Evolutionary conservation across 208 protist species (phyloP).

Genomic region (Trypanosoma avium): DNA sequence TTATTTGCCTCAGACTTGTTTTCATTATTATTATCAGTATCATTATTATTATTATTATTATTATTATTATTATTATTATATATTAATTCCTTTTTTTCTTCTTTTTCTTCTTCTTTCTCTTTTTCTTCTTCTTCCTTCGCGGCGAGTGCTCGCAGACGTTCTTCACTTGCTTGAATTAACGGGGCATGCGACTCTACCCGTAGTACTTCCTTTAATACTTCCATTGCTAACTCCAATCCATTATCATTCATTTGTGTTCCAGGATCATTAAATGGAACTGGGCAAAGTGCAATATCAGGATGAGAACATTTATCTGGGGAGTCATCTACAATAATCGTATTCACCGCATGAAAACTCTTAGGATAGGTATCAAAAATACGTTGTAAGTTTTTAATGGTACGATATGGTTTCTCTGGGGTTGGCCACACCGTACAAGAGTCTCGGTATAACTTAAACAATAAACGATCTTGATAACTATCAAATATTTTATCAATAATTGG

Average conservation of each 20-base stretch:
- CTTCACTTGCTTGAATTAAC: constrained; percentile 71
- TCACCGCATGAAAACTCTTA: constrained; percentile 83
- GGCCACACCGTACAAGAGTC: constrained; percentile 60
- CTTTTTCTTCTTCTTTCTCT: not conserved
- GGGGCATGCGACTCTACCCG: constrained; percentile 59
- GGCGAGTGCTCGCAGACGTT: constrained; percentile 36
- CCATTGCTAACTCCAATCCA: constrained; percentile 65
- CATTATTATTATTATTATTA: not conserved
- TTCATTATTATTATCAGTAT: not conserved
- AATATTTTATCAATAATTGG: constrained; percentile 89
- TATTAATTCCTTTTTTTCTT: not conserved
- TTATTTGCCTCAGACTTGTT: not conserved
- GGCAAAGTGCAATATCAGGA: constrained; percentile 87
- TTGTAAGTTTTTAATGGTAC: constrained; percentile 88
- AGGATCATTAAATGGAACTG: constrained; percentile 77
- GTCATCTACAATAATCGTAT: constrained; percentile 92
- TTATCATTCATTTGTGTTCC: constrained; percentile 55
- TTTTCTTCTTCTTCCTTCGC: constrained; percentile 9
- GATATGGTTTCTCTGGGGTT: constrained; percentile 63
- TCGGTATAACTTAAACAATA: constrained; percentile 84
- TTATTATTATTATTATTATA: not conserved
- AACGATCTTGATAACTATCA: constrained; percentile 65
- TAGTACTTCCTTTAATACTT: constrained; percentile 76
- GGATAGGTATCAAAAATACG: constrained; percentile 80
- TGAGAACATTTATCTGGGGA: constrained; percentile 90